phyloP scores from a whole-genome alignment of 2,329 filamentous ascomycete genomes.

The Aplosporella prunicola region DNA sequence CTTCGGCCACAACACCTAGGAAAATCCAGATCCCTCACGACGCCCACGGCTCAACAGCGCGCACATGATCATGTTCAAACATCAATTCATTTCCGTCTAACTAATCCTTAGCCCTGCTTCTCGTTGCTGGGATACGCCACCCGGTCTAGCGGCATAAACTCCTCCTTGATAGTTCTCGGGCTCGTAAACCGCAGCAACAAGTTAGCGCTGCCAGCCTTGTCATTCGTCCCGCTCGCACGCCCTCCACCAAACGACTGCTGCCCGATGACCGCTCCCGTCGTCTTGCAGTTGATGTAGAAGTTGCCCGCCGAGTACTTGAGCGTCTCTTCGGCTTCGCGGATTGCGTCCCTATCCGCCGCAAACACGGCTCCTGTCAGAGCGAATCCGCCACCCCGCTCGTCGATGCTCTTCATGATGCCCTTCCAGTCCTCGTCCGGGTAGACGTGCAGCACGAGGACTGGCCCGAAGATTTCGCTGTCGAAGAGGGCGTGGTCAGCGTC shows the following conservation, averaged over 20 bases:
- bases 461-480: constrained; percentile 72
- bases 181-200: constrained; percentile 45
- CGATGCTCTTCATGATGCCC: constrained; percentile 48
- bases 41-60: too few species aligned
- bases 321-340: constrained; percentile 59
- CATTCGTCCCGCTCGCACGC: constrained; percentile 48
- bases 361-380: constrained; percentile 69
- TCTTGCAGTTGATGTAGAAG: constrained; percentile 82
- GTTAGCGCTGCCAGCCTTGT: constrained; percentile 48
- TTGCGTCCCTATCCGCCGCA: constrained; percentile 54
- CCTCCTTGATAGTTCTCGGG: constrained; percentile 48
- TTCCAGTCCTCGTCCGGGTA: constrained; percentile 54
- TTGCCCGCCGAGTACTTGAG: constrained; percentile 67
- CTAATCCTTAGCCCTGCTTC: too few species aligned
- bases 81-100: too few species aligned
- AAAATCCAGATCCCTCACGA: too few species aligned
- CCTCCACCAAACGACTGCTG: constrained; percentile 46
- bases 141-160: constrained; percentile 38
- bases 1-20: too few species aligned
- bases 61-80: too few species aligned
- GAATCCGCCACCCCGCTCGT: constrained; percentile 65
- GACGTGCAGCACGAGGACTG: constrained; percentile 62
- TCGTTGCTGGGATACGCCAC: constrained; percentile 47
- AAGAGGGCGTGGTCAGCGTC: constrained; percentile 67
- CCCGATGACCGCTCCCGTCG: constrained; percentile 41